Base-by-base conservation (phyloP, 192 early-diverging fungal species). In the Mortierella antarctica region DNA sequence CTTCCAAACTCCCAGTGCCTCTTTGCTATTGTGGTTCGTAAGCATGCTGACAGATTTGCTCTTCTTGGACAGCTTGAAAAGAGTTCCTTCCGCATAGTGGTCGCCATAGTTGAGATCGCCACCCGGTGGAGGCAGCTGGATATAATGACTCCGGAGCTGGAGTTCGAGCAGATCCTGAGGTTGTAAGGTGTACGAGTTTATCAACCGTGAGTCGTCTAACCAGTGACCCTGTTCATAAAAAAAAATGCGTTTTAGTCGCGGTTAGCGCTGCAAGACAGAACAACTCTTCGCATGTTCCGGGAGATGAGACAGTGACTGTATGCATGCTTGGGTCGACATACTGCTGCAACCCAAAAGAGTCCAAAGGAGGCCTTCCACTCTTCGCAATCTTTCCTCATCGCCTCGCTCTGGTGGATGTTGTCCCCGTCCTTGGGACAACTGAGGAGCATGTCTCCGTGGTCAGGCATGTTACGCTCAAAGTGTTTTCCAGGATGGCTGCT, bases 31-130 rank as follows among this genome's bases (percentile, higher is more conserved):
- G 54, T 67, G 56, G 41, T 45, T 56, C 0, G 77, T 68, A 15
- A 80, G 49, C 65, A 72, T 55, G 53, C 77, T 80, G 2, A 56
- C 59, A 11, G 77, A 65, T 13, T 60, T 41, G 39, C 55, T 80
- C 65, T 80, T 80, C 40, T 80, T 80, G 15, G 77, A 80, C 9
- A 80, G 53, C 54, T 80, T 80, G 60, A 57, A 80, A 31, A 80
- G 18, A 18, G 68, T 40, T 13, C 77, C 77, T 42, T 80, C 77
- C 0, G 77, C 77, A 47, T 80, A 80, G 51, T 80, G 77, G 31
- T 72, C 70, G 11, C 51, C 57, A n/a, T 80, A 80, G 18, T 12
- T 68, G 14, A 71, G 62, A 11, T 46, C 57, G 48, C 64, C 59
- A 8, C 52, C 64, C 31, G 62, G 62, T 0, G 76, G 76, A 0